phyloP scores from a whole-genome alignment of 768 basidiomycete genomes.

The Clathrus columnatus region DNA sequence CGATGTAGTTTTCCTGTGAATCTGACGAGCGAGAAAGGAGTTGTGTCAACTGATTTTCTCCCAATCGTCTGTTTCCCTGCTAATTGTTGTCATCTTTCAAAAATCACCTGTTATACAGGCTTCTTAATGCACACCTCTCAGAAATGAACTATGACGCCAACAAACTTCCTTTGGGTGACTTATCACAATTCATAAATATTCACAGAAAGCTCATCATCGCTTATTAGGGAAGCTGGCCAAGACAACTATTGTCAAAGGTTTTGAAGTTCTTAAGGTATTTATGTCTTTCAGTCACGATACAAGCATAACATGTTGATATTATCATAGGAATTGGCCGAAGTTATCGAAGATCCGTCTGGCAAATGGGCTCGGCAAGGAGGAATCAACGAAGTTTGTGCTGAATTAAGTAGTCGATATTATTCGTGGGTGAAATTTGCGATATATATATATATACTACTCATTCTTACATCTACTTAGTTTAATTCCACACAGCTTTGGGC shows the following conservation, averaged over 20 bases:
- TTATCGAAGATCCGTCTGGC: slow-evolving; percentile 38
- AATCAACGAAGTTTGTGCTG: slow-evolving; percentile 32
- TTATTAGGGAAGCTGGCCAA: slow-evolving; percentile 48
- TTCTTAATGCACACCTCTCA: slow-evolving; percentile 46
- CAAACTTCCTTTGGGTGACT: slow-evolving; percentile 49
- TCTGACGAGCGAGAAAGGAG: slow-evolving; percentile 21
- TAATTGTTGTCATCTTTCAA: background rate
- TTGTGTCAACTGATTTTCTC: slow-evolving; percentile 47
- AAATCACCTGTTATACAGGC: slow-evolving; percentile 20
- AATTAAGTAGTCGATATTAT: slow-evolving; percentile 45
- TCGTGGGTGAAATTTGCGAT: slow-evolving; percentile 31
- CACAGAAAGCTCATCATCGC: background rate
- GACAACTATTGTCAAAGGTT: slow-evolving; percentile 49
- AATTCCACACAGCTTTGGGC: slow-evolving; percentile 56
- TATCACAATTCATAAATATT: background rate
- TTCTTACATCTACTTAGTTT: slow-evolving; percentile 26
- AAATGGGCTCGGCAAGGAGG: slow-evolving; percentile 30
- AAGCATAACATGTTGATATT: background rate
- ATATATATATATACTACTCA: background rate
- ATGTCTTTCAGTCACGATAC: background rate
- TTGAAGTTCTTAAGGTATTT: slow-evolving; percentile 45
- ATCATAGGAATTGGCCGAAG: slow-evolving; percentile 39
- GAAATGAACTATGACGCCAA: slow-evolving; percentile 62
- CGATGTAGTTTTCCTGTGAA: background rate
- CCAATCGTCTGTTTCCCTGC: slow-evolving; percentile 27